These are phyloP conservation scores for Ustanciosporium gigantosporum DNA, from an alignment of 1,284 basidiomycete species.

Conservation along the genomic window DNA sequence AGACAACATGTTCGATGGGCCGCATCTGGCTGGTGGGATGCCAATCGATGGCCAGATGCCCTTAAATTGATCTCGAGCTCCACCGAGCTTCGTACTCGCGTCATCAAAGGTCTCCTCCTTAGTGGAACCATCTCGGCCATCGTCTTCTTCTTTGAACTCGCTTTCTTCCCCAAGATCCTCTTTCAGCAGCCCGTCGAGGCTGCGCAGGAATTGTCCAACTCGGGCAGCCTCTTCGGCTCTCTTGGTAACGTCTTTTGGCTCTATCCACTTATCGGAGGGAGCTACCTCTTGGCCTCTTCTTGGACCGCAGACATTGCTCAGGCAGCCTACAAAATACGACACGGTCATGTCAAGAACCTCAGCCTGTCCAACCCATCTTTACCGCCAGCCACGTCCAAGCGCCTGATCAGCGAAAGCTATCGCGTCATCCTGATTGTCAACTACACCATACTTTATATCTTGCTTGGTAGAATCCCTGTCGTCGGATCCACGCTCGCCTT, in stretches of 20 bases:
- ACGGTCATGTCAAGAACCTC: constrained; percentile 17
- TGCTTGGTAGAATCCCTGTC: constrained; percentile 46
- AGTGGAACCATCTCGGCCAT: constrained; percentile 44
- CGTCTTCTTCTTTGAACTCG: constrained; percentile 57
- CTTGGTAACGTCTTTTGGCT: constrained; percentile 53
- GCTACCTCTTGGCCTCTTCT: constrained; percentile 55
- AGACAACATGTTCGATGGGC: constrained; percentile 49
- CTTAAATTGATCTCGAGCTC: constrained; percentile 38
- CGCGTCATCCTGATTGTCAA: constrained; percentile 51
- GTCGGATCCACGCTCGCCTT: constrained; percentile 49
- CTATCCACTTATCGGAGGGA: constrained; percentile 56
- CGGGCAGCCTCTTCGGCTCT: constrained; percentile 16
- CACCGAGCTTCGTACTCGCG: constrained; percentile 39
- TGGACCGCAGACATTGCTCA: constrained; percentile 57
- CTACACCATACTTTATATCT: constrained; percentile 45
- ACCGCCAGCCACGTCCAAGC: constrained; percentile 30
- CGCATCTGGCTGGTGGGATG: constrained; percentile 45
- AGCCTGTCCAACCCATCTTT: constrained; percentile 28
- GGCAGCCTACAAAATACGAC: constrained; percentile 44
- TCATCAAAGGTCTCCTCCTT: constrained; percentile 54
- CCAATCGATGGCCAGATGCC: constrained; percentile 45
- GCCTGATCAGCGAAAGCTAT: constrained; percentile 47
- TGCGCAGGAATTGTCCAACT: constrained; percentile 5
- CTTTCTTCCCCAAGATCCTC: constrained; percentile 53
- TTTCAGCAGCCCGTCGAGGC: constrained; percentile 19